Evolutionary conservation across 1,284 basidiomycete genomes (phyloP).

Genomic region (Austroboletus novae-zelandiae): DNA sequence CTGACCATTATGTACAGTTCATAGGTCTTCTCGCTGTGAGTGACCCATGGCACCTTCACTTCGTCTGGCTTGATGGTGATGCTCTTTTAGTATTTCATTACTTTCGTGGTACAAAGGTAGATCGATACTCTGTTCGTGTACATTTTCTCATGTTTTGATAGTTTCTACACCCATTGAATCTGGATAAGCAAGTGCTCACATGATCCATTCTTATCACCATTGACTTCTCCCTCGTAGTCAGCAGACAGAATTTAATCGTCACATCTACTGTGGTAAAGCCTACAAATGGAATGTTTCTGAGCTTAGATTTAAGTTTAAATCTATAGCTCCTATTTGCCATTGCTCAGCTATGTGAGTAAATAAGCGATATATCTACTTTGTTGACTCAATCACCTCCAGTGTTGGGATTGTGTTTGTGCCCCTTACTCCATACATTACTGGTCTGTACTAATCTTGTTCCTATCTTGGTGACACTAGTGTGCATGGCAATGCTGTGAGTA

Average conservation of each 20-base stretch:
- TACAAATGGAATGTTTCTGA: no score
- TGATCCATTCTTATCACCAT: not conserved
- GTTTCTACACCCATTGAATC: slow-evolving; percentile 27
- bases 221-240: slow-evolving; percentile 17
- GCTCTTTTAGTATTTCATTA: slow-evolving; percentile 9
- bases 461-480: slow-evolving; percentile 4
- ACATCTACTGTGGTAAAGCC: slow-evolving; percentile 18
- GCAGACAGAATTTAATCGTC: slow-evolving; percentile 15
- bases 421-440: not conserved
- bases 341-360: slow-evolving; percentile 17
- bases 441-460: not conserved
- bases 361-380: not conserved
- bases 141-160: slow-evolving; percentile 5
- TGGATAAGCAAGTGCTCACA: slow-evolving; percentile 26
- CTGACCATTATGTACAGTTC: not conserved
- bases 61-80: not conserved
- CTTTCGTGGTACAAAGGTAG: slow-evolving; percentile 21
- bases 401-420: slow-evolving; percentile 20
- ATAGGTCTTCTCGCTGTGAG: slow-evolving; percentile 6
- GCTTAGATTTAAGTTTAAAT: not conserved
- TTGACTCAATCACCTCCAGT: slow-evolving; percentile 1
- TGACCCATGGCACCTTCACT: not conserved
- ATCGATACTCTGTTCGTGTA: not conserved
- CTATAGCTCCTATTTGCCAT: slow-evolving; percentile 8
- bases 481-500: slow-evolving; percentile 3